Base-by-base conservation (phyloP, 768 basidiomycete species). In the Psilocybe cyanescens region DNA sequence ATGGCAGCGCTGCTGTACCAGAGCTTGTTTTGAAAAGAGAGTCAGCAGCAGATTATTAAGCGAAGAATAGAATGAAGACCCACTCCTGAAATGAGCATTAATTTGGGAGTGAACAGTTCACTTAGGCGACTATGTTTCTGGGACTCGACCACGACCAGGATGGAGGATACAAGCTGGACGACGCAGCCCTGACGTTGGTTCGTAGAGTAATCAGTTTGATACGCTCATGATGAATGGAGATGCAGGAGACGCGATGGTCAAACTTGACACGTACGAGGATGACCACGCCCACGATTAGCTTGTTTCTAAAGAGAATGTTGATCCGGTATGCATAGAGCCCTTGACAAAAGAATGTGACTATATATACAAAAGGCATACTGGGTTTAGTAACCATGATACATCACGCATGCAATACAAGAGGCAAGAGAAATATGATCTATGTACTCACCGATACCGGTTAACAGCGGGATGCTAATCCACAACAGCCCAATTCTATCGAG, bases 401-500 rank as follows among this genome's bases (percentile, higher is more conserved):
- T 24, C 24, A 24, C 24, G 24, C 24, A 24, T 24, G 24, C 0
- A 24, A 24, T 24, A 24, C 24, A 24, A 24, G 24, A 24, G 24
- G 24, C 2, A 24, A 24, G 28, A 3, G n/a, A 30, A n/a, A 24
- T 14, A 7, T 12, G 7, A 39, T 39, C 8, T 39, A 39, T 33
- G 16, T 6, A 59, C 58, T 11, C n/a, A 54, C 59, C 59, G 46
- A 60, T 54, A 14, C 59, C 59, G n/a, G 45, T 30, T n/a, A 60
- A n/a, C 6, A 60, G 51, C 8, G 59, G 59, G 11, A 60, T 53
- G 46, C 51, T 53, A 14, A 60, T 46, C 59, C 59, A 60, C 14
- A 60, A n/a, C 6, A 54, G 29, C 8, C 53, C 59, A 17, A 60
- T 39, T 16, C 16, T 19, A 24, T 54, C 51, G 6, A 60, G 50